phyloP scores from a whole-genome alignment of 441 rosid genomes.

The Pelargonium fulgidum region DNA sequence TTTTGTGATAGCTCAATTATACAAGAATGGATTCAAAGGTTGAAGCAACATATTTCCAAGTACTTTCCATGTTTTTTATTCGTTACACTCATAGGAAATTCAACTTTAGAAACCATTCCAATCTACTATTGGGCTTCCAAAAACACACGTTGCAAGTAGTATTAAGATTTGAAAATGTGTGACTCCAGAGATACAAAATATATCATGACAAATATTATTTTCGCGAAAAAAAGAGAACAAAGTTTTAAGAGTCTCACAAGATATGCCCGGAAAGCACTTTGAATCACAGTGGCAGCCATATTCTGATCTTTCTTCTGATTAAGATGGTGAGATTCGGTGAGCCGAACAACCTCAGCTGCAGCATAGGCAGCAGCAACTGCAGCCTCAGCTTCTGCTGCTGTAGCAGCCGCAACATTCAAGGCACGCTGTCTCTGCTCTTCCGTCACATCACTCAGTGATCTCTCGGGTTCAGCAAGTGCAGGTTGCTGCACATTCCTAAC shows the following conservation, averaged over 20 bases:
- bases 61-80: no score
- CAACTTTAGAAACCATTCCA: no score
- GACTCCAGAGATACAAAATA: no score
- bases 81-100: no score
- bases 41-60: no score
- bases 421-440: conserved; percentile 71
- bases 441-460: conserved; percentile 45
- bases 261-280: conserved; percentile 65
- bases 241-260: conserved; percentile 45
- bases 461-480: conserved; percentile 36
- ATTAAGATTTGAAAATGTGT: no score
- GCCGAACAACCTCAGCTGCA: conserved; percentile 78
- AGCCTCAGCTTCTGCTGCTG: conserved; percentile 86
- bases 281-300: conserved; percentile 66
- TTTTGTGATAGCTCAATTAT: no score
- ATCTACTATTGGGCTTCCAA: no score
- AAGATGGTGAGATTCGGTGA: conserved; percentile 33
- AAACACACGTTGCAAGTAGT: no score
- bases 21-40: no score
- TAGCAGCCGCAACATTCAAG: conserved; percentile 73
- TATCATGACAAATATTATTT: background rate
- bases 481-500: conserved; percentile 41
- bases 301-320: conserved; percentile 25
- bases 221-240: background rate
- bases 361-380: conserved; percentile 82